These are phyloP conservation scores for Russula abietina DNA, from an alignment of 768 basidiomycete species.

Conservation along the genomic window DNA sequence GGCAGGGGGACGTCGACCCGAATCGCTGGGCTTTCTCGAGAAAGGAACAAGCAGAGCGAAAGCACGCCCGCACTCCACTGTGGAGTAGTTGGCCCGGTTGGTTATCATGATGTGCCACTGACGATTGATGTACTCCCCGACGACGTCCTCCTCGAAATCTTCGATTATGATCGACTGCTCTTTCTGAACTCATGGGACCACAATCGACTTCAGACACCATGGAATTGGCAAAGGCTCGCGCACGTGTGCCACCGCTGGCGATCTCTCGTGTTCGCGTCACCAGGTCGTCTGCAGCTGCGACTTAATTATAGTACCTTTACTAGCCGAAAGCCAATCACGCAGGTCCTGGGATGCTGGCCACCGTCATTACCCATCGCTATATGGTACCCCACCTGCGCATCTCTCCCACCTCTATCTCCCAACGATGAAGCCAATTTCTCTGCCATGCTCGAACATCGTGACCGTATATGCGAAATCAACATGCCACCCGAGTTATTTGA, in stretches of 20 bases:
- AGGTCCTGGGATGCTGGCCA: background rate
- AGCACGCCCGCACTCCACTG: too few species aligned
- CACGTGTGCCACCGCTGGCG: slow-evolving; percentile 14
- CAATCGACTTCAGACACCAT: background rate
- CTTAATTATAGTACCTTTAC: too few species aligned
- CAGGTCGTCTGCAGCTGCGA: background rate
- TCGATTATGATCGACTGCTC: background rate
- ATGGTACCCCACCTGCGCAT: background rate
- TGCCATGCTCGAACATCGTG: background rate
- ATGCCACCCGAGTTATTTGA: background rate
- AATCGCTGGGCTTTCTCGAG: background rate
- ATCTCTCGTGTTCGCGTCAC: slow-evolving; percentile 1
- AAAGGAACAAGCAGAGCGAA: background rate
- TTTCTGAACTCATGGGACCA: background rate
- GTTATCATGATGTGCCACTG: background rate
- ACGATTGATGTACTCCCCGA: slow-evolving; percentile 1
- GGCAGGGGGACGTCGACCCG: background rate
- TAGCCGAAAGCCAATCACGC: background rate
- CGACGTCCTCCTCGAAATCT: slow-evolving; percentile 11
- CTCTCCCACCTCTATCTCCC: background rate
- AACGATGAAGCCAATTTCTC: background rate
- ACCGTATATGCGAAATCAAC: slow-evolving; percentile 7
- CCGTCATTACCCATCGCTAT: slow-evolving; percentile 10
- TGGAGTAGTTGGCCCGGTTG: too few species aligned
- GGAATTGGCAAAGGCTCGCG: slow-evolving; percentile 13